phyloP scores from a whole-genome alignment of 2,329 filamentous ascomycete genomes.

The Juglanconis sp. region DNA sequence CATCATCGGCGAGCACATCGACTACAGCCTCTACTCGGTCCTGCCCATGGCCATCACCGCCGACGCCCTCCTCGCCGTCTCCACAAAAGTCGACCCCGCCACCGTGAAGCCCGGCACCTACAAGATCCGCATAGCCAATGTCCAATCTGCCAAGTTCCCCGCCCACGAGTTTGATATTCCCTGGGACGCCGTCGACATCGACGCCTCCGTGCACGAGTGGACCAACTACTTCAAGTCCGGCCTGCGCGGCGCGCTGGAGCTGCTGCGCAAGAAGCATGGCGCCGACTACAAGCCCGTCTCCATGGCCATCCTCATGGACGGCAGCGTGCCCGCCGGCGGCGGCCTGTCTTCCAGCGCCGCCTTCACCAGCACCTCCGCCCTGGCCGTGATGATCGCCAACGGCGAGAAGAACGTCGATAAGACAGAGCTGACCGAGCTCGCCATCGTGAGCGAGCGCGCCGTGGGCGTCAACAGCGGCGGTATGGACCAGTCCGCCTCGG shows the following conservation, averaged over 20 bases:
- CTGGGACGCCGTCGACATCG: constrained; percentile 67
- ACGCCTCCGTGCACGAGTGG: constrained; percentile 86
- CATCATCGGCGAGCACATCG: constrained; percentile 98
- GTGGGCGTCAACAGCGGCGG: constrained; percentile 97
- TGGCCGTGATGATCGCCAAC: constrained; percentile 86
- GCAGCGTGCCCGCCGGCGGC: constrained; percentile 86
- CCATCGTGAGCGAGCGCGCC: constrained; percentile 88
- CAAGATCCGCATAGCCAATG: constrained; percentile 75
- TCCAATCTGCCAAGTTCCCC: constrained; percentile 72
- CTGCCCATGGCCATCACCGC: constrained; percentile 93
- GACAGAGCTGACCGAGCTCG: constrained; percentile 85
- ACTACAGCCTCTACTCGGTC: constrained; percentile 95
- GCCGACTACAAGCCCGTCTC: constrained; percentile 63
- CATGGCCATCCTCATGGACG: constrained; percentile 88
- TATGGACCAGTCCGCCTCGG: constrained; percentile 96
- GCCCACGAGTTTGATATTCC: constrained; percentile 72
- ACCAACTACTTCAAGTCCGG: constrained; percentile 98
- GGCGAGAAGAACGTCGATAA: constrained; percentile 78
- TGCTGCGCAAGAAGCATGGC: constrained; percentile 67
- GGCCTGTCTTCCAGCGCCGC: constrained; percentile 92
- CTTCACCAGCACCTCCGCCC: constrained; percentile 83
- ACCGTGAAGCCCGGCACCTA: constrained; percentile 51
- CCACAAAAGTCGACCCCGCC: constrained; percentile 40
- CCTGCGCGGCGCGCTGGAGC: constrained; percentile 73
- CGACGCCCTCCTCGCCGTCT: constrained; percentile 84